Evolutionary conservation across 2,329 filamentous ascomycete genomes (phyloP).

Genomic region (Penicillium aurantiogriseum): DNA sequence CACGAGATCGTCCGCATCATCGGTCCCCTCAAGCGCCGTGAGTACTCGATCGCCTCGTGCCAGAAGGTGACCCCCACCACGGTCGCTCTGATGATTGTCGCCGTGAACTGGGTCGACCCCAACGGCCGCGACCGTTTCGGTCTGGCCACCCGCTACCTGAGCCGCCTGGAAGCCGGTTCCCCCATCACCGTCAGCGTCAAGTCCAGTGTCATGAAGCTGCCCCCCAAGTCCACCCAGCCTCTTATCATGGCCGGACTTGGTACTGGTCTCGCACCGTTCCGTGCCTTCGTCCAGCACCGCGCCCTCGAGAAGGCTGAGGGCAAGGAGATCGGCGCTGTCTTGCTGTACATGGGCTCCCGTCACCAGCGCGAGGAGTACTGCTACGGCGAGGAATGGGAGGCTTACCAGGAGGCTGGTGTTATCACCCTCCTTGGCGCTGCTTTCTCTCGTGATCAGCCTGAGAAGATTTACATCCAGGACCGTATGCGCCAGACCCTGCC

Average conservation of each 20-base stretch:
- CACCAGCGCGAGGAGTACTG: slow-evolving; percentile 98
- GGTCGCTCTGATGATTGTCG: slow-evolving; percentile 95
- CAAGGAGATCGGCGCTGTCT: slow-evolving; percentile 87
- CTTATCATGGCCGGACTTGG: slow-evolving; percentile 99
- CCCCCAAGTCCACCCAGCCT: slow-evolving; percentile 77
- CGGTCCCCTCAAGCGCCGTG: slow-evolving; percentile 86
- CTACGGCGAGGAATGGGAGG: slow-evolving; percentile 99
- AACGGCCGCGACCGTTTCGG: slow-evolving; percentile 85
- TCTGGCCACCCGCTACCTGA: slow-evolving; percentile 89
- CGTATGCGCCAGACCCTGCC: slow-evolving; percentile 85
- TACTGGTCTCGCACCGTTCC: slow-evolving; percentile 97
- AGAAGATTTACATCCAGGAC: slow-evolving; percentile 99
- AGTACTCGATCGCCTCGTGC: slow-evolving; percentile 98
- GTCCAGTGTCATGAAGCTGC: slow-evolving; percentile 99
- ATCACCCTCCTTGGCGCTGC: slow-evolving; percentile 91
- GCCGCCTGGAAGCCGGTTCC: slow-evolving; percentile 69
- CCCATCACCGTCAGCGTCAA: slow-evolving; percentile 91
- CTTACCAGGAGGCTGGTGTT: slow-evolving; percentile 90
- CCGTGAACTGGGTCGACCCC: slow-evolving; percentile 91
- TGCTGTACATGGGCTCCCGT: slow-evolving; percentile 94
- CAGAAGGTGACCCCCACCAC: slow-evolving; percentile 88
- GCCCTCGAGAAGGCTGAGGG: slow-evolving; percentile 98
- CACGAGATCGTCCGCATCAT: slow-evolving; percentile 86
- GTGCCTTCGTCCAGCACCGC: slow-evolving; percentile 96
- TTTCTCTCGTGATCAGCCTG: slow-evolving; percentile 92